phyloP scores from a whole-genome alignment of 768 basidiomycete genomes.

The Sistotremastrum niveocremeum region DNA sequence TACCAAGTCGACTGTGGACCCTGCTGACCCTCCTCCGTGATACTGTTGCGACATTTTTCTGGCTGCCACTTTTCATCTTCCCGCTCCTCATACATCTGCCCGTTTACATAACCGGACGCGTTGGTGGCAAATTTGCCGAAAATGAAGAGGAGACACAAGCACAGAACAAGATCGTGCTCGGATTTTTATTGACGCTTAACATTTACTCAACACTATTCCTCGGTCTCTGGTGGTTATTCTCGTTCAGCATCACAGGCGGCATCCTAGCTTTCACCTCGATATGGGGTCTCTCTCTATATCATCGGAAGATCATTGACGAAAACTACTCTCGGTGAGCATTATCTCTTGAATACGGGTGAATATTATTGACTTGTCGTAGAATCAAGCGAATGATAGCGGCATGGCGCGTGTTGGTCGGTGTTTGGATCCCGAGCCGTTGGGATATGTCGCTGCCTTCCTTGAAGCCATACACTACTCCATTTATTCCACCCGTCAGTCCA shows the following conservation, averaged over 20 bases:
- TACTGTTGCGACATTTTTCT: slow-evolving; percentile 51
- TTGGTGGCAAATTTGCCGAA: slow-evolving; percentile 60
- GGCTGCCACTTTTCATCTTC: slow-evolving; percentile 80
- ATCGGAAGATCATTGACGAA: slow-evolving; percentile 77
- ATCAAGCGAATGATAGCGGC: slow-evolving; percentile 79
- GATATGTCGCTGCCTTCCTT: slow-evolving; percentile 69
- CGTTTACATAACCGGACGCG: slow-evolving; percentile 66
- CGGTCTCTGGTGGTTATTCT: slow-evolving; percentile 72
- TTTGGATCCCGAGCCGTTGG: slow-evolving; percentile 81
- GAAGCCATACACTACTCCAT: slow-evolving; percentile 56
- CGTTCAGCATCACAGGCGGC: slow-evolving; percentile 62
- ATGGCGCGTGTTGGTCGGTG: slow-evolving; percentile 94
- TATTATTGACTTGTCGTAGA: slow-evolving; percentile 23
- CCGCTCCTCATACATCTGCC: slow-evolving; percentile 78
- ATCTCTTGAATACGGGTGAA: background rate
- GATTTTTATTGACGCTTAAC: slow-evolving; percentile 50
- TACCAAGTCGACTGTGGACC: slow-evolving; percentile 77
- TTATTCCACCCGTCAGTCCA: slow-evolving; percentile 49
- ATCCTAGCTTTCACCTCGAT: slow-evolving; percentile 54
- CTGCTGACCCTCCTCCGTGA: slow-evolving; percentile 68
- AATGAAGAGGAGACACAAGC: slow-evolving; percentile 93
- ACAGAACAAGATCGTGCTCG: slow-evolving; percentile 92
- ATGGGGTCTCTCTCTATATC: slow-evolving; percentile 73
- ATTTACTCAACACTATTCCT: slow-evolving; percentile 81
- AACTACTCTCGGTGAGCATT: slow-evolving; percentile 19